Percentiles rank a stretch among this genome's conserved stretches.
phyloP scores from a whole-genome alignment of 768 basidiomycete species.

The Lactarius sanguifluus region DNA sequence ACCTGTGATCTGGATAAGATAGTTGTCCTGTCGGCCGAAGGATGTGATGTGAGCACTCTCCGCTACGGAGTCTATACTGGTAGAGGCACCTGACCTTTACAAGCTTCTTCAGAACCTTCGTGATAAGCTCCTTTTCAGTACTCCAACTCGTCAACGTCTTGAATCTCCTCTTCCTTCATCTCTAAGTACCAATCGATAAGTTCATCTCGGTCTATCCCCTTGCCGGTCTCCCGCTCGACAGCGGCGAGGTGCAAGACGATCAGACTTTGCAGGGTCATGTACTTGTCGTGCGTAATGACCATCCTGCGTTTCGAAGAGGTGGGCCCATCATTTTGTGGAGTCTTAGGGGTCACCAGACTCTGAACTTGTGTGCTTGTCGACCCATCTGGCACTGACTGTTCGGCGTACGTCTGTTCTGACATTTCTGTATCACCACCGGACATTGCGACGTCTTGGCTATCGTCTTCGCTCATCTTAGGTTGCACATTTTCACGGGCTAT shows the following conservation, averaged over 20 bases:
- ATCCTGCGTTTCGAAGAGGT: conserved; percentile 65
- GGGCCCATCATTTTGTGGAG: conserved; percentile 37
- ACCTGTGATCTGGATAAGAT: conserved; percentile 77
- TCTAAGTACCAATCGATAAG: conserved; percentile 98
- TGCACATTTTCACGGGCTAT: conserved; percentile 48
- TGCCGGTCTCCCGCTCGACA: conserved; percentile 70
- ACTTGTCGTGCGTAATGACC: conserved; percentile 95
- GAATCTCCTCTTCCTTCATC: conserved; percentile 76
- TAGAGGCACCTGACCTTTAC: conserved; percentile 66
- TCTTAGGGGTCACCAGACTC: conserved; percentile 29
- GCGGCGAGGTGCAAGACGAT: conserved; percentile 80
- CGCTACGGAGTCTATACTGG: background rate
- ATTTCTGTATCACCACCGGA: conserved; percentile 56
- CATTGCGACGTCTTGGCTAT: conserved; percentile 65
- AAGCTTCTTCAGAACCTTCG: conserved; percentile 84
- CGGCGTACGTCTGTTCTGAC: conserved; percentile 46
- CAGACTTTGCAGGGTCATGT: conserved; percentile 84
- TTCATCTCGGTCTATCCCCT: conserved; percentile 84
- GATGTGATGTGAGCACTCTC: conserved; percentile 9
- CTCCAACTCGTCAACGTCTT: conserved; percentile 83
- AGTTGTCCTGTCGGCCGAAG: conserved; percentile 63
- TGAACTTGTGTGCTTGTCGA: conserved; percentile 32
- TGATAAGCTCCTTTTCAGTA: conserved; percentile 87
- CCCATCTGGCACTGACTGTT: conserved; percentile 34
- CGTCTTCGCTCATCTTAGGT: conserved; percentile 41